A percentile compares a stretch with the other conserved stretches of the same genome.
Evolutionary conservation across 176 grass and related monocot genomes (phyloP).

Genomic region (Puccinellia tenuiflora): DNA sequence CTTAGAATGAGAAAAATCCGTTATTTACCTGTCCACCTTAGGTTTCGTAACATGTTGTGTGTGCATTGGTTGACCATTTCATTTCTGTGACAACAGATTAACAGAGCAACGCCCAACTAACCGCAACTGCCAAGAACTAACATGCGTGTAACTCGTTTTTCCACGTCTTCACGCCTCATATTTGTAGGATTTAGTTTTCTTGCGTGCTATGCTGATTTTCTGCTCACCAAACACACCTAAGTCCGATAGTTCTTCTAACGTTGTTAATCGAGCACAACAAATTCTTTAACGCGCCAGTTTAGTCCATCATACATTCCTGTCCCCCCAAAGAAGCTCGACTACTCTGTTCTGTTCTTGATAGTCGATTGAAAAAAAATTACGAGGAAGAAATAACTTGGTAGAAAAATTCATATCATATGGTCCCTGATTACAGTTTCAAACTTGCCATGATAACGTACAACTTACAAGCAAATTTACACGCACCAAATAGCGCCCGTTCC

Average conservation of each 20-base stretch:
- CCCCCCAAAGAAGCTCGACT: neutral
- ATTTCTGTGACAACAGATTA: neutral
- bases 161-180: neutral
- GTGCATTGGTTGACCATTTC: no score
- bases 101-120: neutral
- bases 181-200: neutral
- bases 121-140: neutral
- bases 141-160: neutral
- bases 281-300: neutral
- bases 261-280: no score
- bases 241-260: neutral
- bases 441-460: slow-evolving; percentile 17
- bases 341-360: neutral
- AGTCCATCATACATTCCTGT: neutral
- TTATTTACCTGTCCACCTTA: no score
- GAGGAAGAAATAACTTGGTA: neutral
- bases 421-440: slow-evolving; percentile 10
- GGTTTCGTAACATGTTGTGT: no score
- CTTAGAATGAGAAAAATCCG: no score
- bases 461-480: slow-evolving; percentile 23
- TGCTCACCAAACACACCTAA: neutral
- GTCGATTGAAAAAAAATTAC: neutral
- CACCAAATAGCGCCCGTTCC: neutral
- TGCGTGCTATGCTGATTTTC: neutral
- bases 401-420: neutral